These are phyloP conservation scores for Microsporum audouinii DNA, from an alignment of 2,329 filamentous ascomycete species.

Conservation along the genomic window DNA sequence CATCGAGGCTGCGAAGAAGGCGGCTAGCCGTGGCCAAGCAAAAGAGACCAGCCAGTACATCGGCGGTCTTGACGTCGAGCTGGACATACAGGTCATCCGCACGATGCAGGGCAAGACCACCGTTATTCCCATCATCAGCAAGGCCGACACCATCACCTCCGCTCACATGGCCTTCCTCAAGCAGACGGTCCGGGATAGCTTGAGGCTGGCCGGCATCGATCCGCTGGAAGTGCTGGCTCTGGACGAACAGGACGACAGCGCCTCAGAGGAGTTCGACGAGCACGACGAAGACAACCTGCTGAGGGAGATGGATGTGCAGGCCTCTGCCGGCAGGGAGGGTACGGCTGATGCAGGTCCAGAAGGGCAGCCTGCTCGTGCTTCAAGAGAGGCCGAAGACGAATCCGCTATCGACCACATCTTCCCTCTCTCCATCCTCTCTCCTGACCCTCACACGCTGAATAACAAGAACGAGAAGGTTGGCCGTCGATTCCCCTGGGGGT, in stretches of 20 bases:
- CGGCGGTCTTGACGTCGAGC: slow-evolving; percentile 69
- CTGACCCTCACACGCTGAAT: slow-evolving; percentile 67
- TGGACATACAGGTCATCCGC: slow-evolving; percentile 82
- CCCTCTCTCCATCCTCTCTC: slow-evolving; percentile 86
- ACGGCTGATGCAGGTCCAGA: background rate
- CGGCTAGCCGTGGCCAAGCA: slow-evolving; percentile 39
- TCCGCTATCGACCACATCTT: slow-evolving; percentile 48
- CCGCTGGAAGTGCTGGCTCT: slow-evolving; percentile 77
- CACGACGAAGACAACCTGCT: slow-evolving; percentile 35
- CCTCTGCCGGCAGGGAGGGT: slow-evolving; percentile 1
- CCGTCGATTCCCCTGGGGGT: slow-evolving; percentile 90
- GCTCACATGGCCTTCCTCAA: slow-evolving; percentile 90
- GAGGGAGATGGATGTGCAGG: slow-evolving; percentile 23
- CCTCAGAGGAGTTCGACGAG: slow-evolving; percentile 36
- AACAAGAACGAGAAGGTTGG: slow-evolving; percentile 47
- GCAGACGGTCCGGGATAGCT: slow-evolving; percentile 75
- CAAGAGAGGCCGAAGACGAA: slow-evolving; percentile 18
- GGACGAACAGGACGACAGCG: slow-evolving; percentile 56
- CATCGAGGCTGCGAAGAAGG: slow-evolving; percentile 54
- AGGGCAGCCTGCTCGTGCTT: slow-evolving; percentile 7
- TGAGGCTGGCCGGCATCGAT: slow-evolving; percentile 77
- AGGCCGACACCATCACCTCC: slow-evolving; percentile 92
- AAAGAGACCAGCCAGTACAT: slow-evolving; percentile 42
- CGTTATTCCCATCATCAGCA: slow-evolving; percentile 88
- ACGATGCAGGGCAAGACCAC: slow-evolving; percentile 87